Conservation (phyloP, 352 stramenopile genomes). For the Globisporangium rhizosaccharum region DNA sequence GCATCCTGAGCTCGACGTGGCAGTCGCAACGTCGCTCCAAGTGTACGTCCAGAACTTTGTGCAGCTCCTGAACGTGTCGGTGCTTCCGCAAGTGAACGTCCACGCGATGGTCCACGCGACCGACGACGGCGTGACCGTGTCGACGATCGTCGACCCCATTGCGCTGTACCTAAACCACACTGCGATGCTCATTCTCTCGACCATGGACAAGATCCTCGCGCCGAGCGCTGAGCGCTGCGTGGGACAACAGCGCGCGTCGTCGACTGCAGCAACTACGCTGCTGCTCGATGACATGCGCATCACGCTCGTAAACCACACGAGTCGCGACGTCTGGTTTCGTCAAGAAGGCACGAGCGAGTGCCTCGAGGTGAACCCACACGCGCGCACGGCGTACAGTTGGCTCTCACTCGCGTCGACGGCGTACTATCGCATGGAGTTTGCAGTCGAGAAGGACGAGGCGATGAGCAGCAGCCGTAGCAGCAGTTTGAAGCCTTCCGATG, state of each 20-base stretch:
- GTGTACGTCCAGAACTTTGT: conserved; percentile 67
- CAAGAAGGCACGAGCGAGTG: conserved; percentile 61
- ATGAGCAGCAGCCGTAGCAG: neutral
- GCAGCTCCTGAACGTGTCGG: conserved; percentile 62
- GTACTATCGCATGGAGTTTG: conserved; percentile 56
- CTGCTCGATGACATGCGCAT: conserved; percentile 60
- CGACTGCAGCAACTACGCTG: conserved; percentile 1
- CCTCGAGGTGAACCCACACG: conserved; percentile 26
- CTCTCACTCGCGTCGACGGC: conserved; percentile 36
- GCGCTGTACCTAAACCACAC: conserved; percentile 69
- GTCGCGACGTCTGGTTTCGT: conserved; percentile 49
- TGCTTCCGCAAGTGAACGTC: conserved; percentile 48
- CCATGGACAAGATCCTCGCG: conserved; percentile 42
- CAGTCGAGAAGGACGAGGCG: conserved; percentile 22
- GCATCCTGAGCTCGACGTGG: conserved; percentile 22
- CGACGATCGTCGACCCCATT: conserved; percentile 39
- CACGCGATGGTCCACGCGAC: conserved; percentile 34
- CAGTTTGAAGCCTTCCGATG: neutral
- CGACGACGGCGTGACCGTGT: conserved; percentile 30
- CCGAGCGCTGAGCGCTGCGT: neutral
- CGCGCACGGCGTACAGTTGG: conserved; percentile 61
- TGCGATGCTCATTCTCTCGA: conserved; percentile 55
- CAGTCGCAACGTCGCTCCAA: conserved; percentile 40
- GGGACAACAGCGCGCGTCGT: neutral
- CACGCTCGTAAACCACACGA: conserved; percentile 37